phyloP scores from a whole-genome alignment of 2,329 filamentous ascomycete genomes.

The Xylariomycetidae sp. region DNA sequence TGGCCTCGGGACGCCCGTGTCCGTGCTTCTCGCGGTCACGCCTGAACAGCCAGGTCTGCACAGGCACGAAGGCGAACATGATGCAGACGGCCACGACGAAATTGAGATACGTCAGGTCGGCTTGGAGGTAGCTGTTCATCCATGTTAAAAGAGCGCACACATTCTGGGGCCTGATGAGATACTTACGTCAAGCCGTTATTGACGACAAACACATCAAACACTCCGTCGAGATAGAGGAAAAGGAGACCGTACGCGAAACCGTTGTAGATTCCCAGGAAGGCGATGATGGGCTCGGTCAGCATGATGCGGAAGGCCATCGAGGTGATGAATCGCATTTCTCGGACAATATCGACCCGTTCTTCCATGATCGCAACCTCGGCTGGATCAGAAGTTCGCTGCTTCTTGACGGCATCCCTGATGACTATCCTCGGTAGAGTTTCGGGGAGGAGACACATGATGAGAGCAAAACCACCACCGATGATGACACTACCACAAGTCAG shows the following conservation, averaged over 20 bases:
- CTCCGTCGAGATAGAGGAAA: constrained; percentile 37
- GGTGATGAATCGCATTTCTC: constrained; percentile 34
- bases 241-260: constrained; percentile 37
- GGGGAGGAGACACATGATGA: constrained; percentile 32
- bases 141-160: no score
- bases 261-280: constrained; percentile 35
- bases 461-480: constrained; percentile 31
- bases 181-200: constrained; percentile 33
- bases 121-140: constrained; percentile 26
- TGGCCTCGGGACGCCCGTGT: constrained; percentile 35
- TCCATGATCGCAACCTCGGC: constrained; percentile 27
- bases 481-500: constrained; percentile 25
- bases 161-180: no score
- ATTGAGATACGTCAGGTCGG: constrained; percentile 37
- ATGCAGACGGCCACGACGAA: constrained; percentile 36
- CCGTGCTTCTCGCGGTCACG: constrained; percentile 30
- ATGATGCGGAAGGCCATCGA: constrained; percentile 39
- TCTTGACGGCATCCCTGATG: constrained; percentile 29
- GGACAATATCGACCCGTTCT: constrained; percentile 30
- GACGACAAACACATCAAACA: constrained; percentile 12
- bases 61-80: constrained; percentile 36
- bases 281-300: constrained; percentile 37
- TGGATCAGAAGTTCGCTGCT: constrained; percentile 23
- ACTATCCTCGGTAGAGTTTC: constrained; percentile 36
- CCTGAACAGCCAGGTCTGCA: constrained; percentile 37